Base-by-base conservation (phyloP, 352 stramenopile species). In the Pythium guiyangense region DNA sequence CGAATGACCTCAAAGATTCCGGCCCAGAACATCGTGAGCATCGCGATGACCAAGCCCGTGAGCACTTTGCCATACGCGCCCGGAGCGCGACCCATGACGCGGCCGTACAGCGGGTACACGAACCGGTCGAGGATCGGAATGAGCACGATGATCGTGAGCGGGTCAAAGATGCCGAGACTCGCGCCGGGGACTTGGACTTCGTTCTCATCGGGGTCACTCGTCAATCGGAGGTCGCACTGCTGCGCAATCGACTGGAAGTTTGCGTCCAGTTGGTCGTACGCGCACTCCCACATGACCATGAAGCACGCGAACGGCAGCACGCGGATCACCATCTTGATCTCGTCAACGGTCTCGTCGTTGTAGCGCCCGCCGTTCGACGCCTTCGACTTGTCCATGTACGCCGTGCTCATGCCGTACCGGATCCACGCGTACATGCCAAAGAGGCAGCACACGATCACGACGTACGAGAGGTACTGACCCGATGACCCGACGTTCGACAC, bases 241-340 rank as follows among this genome's bases (percentile, higher is more conserved):
- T 94, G 85, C 9, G 85, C 74, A 42, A 94, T 94, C 0, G 79
- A 91, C 70, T 94, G 85, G 54, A 94, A 94, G 47, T 94, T 94
- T 34, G 85, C 85, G 50, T 94, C 85, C 17, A 92, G 60, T 54
- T 94, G 85, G 62, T 92, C 85, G 68, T 91, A 94, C 18, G 83
- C 81, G 44, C 82, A 92, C 59, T 92, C 79, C 85, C 85, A 94
- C 68, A 92, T 89, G 70, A 94, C 90, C 75, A 90, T 92, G 63
- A 92, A 94, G n/a, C 74, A 88, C 46, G 85, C 82, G 54, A 94
- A 94, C 5, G 85, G 85, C 18, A 94, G 73, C 46, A 94, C 79
- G 17, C 85, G 81, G 43, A 94, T 79, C 49, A 94, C 77, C 68
- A 87, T 84, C 65, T 93, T 92, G 60, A 93, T 88, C 58, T 92